Evolutionary conservation across 1,284 basidiomycete species (phyloP), one percentile per base, ranked within the genome.

Genomic region (Papiliotrema flavescens): DNA sequence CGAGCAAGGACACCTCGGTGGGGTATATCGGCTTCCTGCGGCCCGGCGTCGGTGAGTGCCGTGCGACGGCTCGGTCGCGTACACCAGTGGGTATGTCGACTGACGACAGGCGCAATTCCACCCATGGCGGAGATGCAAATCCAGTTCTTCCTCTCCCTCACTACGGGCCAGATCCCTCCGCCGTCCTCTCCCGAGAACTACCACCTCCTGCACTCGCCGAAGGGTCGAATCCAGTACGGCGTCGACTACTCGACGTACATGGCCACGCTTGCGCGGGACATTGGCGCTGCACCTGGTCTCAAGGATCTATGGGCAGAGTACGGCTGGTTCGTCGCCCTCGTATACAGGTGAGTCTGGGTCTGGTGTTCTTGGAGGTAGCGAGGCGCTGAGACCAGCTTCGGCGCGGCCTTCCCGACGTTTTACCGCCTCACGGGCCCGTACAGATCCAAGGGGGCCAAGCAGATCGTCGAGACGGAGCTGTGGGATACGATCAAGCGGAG

Each of bases 41-140:
- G 20, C 84, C 84, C 3, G 84, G 83, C 39, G 83, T 84, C 45
- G 83, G 82, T 80, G 51, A 60, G 75, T 73, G 8, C 2, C 6
- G 3, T 19, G 24, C 37, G 28, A 14, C 28, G 28, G 6, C 28
- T 11, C 28, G 28, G 11, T 32, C 28, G 28, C 5, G 28, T 7
- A 23, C 20, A 35, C 19, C 4, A 26, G 15, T 40, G 13, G 8
- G 23, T 36, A 13, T 47, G 28, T 23, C 14, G 17, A 7, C 24
- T 42, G n/a, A n/a, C 19, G 22, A 1, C 61, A 68, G 83, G 84
- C 56, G 84, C 84, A 0, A 86, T 86, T 51, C 85, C 85, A 0
- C 84, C 85, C 0, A 83, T 85, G 50, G 80, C 84, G 1, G 85
- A 86, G 70, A 83, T 84, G 79, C 84, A 85, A 63, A 72, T 79